Base-by-base conservation (phyloP, 768 basidiomycete genomes). In the Termitomyces titanicus region DNA sequence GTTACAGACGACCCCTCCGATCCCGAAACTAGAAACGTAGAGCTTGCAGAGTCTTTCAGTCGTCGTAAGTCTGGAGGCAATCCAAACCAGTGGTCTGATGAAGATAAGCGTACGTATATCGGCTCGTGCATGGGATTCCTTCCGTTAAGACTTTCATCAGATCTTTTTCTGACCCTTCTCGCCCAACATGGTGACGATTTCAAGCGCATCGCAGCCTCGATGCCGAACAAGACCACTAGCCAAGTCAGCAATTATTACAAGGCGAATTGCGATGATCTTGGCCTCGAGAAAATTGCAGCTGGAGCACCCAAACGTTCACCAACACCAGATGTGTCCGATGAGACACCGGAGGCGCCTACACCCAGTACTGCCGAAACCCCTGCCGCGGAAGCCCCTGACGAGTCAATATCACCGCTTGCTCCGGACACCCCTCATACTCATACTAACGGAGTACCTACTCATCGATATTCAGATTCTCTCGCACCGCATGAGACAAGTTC, bases 121-220 rank as follows among this genome's bases (percentile, higher is more conserved):
- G 3, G 56, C 43, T 22, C 61, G 10, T n/a, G n/a, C n/a, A n/a
- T n/a, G n/a, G n/a, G n/a, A n/a, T 31, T 27, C 13, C 31, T 35
- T 43, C 17, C 15, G 42, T 47, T 57, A 7, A 46, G 44, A 27
- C 59, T 48, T 51, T 50, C 6, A 11, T 22, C 51, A 83, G 82
- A 65, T 44, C 61, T 79, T 44, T 85, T 89, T 63, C 61, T 84
- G 45, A 66, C 74, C 15, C 74, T 90, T 37, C 72, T 89, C 17
- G 70, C 73, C n/a, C 74, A 81, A 55, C 77, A 88, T 65, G 88
- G 87, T 34, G 77, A 80, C 51, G 80, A 91, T 63, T 85, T 85
- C 62, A 80, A 83, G 61, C 78, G 80, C n/a, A 85, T 92, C 48
- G 83, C 88, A 1, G 77, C 83, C 3, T 79, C 79, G 5, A 79